Evolutionary conservation across 768 basidiomycete genomes (phyloP), one percentile per base, ranked within the genome.

Genomic region (Favolaschia claudopus): DNA sequence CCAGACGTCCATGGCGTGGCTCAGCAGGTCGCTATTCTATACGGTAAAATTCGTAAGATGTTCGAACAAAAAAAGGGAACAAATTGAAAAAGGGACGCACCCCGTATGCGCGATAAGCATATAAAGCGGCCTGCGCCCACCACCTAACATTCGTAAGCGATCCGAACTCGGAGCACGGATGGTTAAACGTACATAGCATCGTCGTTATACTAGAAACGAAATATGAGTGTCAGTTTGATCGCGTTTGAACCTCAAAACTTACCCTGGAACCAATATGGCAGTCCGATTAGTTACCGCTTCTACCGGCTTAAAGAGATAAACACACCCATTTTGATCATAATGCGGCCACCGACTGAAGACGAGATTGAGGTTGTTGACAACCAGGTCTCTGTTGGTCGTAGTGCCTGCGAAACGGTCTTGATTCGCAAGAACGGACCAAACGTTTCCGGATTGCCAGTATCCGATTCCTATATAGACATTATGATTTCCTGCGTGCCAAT

Each of bases 401-500:
- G 72, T 76, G n/a, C 70, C 69, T 2, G 78, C 70, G 13, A 74
- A 69, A 29, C 72, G 66, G 58, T 84, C 82, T 33, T 80, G 78
- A 42, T 83, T 82, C 1, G 81, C 83, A 71, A 81, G 74, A 19
- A 76, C 78, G 17, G 82, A 80, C 69, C 74, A 81, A 10, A 78
- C 82, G 47, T 85, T 85, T 1, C 74, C 84, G 24, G 80, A 72
- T 63, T 84, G 82, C 84, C 84, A 85, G 56, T 76, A 84, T 34
- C 81, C 76, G 36, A 85, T 77, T 6, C 79, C 83, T 82, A 40
- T 20, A 29, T 25, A 28, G 4, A n/a, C n/a, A n/a, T n/a, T n/a
- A n/a, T n/a, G n/a, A n/a, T n/a, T n/a, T n/a, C n/a, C n/a, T n/a
- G n/a, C n/a, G n/a, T n/a, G n/a, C n/a, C n/a, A n/a, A n/a, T n/a